Evolutionary conservation across 2,329 filamentous ascomycete genomes (phyloP).

Genomic region (Gaeumannomyces tritici): DNA sequence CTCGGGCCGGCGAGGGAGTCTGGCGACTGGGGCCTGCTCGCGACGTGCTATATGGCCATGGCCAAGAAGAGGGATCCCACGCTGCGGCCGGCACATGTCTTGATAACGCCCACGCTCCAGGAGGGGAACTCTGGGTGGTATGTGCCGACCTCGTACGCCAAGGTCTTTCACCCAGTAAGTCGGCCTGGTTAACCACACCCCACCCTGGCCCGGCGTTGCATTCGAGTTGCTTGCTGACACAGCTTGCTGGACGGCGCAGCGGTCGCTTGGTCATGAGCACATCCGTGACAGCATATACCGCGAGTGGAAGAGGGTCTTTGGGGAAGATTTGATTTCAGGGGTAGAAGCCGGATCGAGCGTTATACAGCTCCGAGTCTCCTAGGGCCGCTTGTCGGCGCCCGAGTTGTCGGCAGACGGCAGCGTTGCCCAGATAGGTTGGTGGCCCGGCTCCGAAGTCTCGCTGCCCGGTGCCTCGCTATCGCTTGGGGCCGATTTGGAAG

Average conservation of each 20-base stretch:
- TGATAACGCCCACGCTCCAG: slow-evolving; percentile 13
- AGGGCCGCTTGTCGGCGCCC: neutral
- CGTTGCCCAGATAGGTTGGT: neutral
- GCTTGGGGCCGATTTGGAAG: neutral
- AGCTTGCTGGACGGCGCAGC: neutral
- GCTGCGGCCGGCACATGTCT: slow-evolving; percentile 18
- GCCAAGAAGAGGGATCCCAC: slow-evolving; percentile 24
- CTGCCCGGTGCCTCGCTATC: neutral
- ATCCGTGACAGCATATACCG: slow-evolving; percentile 3
- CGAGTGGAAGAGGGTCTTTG: neutral
- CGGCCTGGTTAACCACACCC: neutral
- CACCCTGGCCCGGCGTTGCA: neutral
- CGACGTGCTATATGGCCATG: slow-evolving; percentile 34
- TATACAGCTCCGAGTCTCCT: neutral
- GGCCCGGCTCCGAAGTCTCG: neutral
- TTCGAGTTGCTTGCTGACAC: neutral
- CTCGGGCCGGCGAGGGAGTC: slow-evolving; percentile 21
- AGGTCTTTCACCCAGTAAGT: slow-evolving; percentile 33
- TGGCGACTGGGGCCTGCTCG: slow-evolving; percentile 32
- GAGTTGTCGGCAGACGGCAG: no score
- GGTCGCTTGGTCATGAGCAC: slow-evolving; percentile 1
- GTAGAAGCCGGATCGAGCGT: neutral
- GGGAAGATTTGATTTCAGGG: neutral
- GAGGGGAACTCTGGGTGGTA: slow-evolving; percentile 32
- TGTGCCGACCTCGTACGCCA: slow-evolving; percentile 35